Conservation (phyloP, 2,329 filamentous ascomycete genomes). For the Venturia effusa region DNA sequence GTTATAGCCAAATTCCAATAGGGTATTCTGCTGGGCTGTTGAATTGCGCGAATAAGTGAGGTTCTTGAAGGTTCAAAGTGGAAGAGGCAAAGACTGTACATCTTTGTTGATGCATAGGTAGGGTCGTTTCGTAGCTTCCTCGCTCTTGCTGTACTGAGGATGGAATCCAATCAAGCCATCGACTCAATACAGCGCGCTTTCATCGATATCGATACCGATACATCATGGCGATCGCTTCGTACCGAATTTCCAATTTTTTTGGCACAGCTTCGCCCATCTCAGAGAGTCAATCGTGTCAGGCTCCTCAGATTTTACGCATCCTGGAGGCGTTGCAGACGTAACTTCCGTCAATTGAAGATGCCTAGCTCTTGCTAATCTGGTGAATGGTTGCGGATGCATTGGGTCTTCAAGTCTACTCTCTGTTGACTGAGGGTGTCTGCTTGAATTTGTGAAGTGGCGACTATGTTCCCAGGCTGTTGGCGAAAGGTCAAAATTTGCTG, state of each 20-base stretch:
- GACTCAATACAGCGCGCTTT: not conserved
- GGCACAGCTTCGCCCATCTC: not conserved
- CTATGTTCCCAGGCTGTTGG: too few species aligned
- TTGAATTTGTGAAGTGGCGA: too few species aligned
- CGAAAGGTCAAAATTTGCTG: too few species aligned
- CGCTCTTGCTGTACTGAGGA: not conserved
- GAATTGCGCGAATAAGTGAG: not conserved
- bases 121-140: too few species aligned
- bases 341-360: not conserved
- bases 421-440: too few species aligned
- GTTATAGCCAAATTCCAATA: not conserved
- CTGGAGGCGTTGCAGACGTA: too few species aligned
- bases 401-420: too few species aligned
- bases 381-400: too few species aligned
- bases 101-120: not conserved
- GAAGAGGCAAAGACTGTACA: not conserved
- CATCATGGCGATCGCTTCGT: not conserved
- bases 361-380: not conserved
- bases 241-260: not conserved
- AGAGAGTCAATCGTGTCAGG: not conserved
- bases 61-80: not conserved
- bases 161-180: not conserved
- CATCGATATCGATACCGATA: not conserved
- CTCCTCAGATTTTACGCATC: too few species aligned
- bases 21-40: not conserved